Evolutionary conservation across 192 early-diverging fungal species (phyloP), one percentile per base, ranked within the genome.

Genomic region (Backusella macrospora): DNA sequence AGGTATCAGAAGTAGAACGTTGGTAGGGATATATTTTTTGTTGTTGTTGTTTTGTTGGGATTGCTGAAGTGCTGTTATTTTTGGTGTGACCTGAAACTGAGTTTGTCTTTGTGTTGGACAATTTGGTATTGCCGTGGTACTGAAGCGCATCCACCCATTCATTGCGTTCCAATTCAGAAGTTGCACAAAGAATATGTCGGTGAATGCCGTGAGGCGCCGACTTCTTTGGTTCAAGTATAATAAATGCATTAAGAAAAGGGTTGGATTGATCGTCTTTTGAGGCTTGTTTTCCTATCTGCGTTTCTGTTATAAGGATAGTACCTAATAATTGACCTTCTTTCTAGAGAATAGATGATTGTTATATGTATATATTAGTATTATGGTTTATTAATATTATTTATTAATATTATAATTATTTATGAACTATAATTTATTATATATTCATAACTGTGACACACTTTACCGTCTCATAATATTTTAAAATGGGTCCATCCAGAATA

Each of bases 101-200:
- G 26, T 63, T 26, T 37, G 63, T 68, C 29, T 34, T 34, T 34
- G 29, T 34, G 29, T 34, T 34, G 29, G 29, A 34, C 29, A 34
- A 34, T 34, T 34, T 34, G 29, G 29, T 34, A 34, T 34, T 34
- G 29, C 29, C 0, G 44, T 68, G 26, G 15, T 29, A 87, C 26
- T 69, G 52, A 10, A 97, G 74, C 3, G 89, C 88, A 65, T 89
- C 86, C 0, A 99, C 92, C 97, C 97, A 99, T 38, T 90, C 91
- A 82, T 97, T 95, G 37, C 96, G 86, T 74, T 99, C 97, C 43
- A 85, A 73, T 73, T 96, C 96, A 26, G 90, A 92, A 16, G 94
- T 94, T 9, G 96, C 95, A 81, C 92, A 95, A 23, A 99, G 89
- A 52, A 96, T 90, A 75, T 97, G 95, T 6, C 91, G 79, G 29